These are phyloP conservation scores for Meredithiella fracta DNA, from an alignment of 2,329 filamentous ascomycete genomes.

Conservation along the genomic window DNA sequence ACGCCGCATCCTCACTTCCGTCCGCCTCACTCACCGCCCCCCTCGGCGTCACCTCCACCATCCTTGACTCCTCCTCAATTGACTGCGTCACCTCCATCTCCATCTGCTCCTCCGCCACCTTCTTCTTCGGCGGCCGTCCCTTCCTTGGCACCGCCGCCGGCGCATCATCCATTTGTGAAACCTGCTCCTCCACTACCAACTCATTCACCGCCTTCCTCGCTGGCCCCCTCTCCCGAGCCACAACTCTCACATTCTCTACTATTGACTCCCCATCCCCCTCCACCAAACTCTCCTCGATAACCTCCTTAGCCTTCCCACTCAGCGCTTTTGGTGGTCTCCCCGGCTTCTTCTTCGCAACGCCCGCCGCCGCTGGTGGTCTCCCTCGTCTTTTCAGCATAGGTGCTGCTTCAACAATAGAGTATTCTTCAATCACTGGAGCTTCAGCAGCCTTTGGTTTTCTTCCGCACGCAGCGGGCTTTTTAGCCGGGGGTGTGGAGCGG, in stretches of 20 bases:
- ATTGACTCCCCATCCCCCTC: constrained; percentile 2
- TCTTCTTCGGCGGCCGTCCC: background rate
- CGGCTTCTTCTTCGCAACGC: constrained; percentile 9
- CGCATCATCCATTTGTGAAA: background rate
- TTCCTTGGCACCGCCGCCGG: background rate
- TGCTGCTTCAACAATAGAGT: background rate
- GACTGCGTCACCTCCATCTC: background rate
- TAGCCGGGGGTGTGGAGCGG: background rate
- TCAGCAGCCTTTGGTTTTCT: background rate
- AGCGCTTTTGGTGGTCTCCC: constrained; percentile 1
- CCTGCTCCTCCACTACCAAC: constrained; percentile 1
- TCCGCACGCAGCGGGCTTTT: background rate
- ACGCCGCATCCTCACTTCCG: constrained; percentile 34
- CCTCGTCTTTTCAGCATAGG: constrained; percentile 7
- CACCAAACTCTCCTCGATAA: background rate
- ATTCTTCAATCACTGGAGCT: background rate
- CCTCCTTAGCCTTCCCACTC: background rate
- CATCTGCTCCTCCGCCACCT: background rate
- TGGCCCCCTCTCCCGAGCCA: background rate
- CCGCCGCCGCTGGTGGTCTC: background rate
- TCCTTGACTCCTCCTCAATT: background rate
- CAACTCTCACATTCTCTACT: background rate
- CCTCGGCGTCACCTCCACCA: constrained; percentile 2
- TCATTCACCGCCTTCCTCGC: background rate
- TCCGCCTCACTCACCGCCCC: constrained; percentile 29